Base-by-base conservation (phyloP, 768 basidiomycete genomes). In the Suillus subaureus region DNA sequence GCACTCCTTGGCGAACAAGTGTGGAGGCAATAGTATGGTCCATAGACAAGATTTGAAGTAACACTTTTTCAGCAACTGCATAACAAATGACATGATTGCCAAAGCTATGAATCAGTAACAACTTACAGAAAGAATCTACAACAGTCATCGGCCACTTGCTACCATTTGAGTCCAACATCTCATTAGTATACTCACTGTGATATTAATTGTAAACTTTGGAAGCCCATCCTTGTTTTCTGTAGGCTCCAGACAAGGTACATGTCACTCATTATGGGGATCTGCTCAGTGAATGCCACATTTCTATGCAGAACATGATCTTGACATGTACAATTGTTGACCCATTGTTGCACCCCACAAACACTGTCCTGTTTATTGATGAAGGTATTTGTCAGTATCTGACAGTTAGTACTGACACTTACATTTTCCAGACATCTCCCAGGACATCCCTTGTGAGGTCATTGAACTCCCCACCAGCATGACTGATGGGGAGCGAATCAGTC, bases 1-100 rank as follows among this genome's bases (percentile, higher is more conserved):
- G 42, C 9, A 62, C 28, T 4, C 69, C 69, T 21, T 66, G 65
- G 13, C 64, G 52, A 23, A 67, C 66, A 9, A 66, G 55, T 8
- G 70, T 61, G 0, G 55, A 67, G 8, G 45, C 58, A 13, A 65
- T 35, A 21, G 39, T 61, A 5, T n/a, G 6, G 54, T 61, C 64
- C n/a, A 1, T 65, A 6, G 64, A 58, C 2, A n/a, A 37, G 23
- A 37, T 43, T 31, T 57, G 35, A 21, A 63, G 43, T 42, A 28
- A 0, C 6, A 47, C 12, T 39, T 33, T 33, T 8, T 33, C 55
- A 57, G 39, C 39, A 9, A 33, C 33, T 57, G 35, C 11, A 45
- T 18, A 64, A 31, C 21, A 9, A 42, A 47, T 26, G 49, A 33
- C 26, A n/a, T 31, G 31, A 31, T 31, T 4, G 31, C 4, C 31